Evolutionary conservation across 139 green algal genomes (phyloP), one percentile per base, ranked within the genome.

Genomic region (Bryopsis sp.): DNA sequence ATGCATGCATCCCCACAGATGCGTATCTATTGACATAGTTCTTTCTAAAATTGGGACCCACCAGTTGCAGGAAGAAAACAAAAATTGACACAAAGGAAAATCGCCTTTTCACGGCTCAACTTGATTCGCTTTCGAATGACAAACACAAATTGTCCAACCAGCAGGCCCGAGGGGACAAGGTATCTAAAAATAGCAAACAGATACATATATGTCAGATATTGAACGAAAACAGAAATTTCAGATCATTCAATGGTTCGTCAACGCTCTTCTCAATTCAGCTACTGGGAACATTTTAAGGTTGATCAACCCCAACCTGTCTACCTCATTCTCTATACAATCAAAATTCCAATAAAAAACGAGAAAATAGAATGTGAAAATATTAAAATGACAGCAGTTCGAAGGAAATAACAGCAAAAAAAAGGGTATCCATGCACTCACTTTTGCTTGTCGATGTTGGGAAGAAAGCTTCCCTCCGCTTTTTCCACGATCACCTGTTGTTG

Each of bases 391-490:
- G n/a, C n/a, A n/a, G n/a, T n/a, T n/a, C n/a, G n/a, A n/a, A n/a
- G n/a, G n/a, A n/a, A n/a, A n/a, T n/a, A n/a, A n/a, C n/a, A n/a
- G n/a, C n/a, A n/a, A n/a, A n/a, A n/a, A n/a, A n/a, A n/a, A n/a
- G n/a, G n/a, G n/a, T n/a, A n/a, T n/a, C n/a, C 15, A 8, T 11
- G 35, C 19, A 62, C 90, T 82, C 69, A 97, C 93, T 99, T 99
- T 77, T 99, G 97, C 87, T 99, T 99, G 82, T 99, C 94, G 48
- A 99, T 98, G 71, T 95, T 89, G n/a, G 94, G 90, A 35, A 99
- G 96, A 74, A 97, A 88, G 62, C 84, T 96, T 66, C 85, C 89
- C 64, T 92, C 87, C 1, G 94, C 89, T 72, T 93, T 93, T 81
- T 99, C 94, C 24, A 99, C 94, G 58, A 99, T 99, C 2, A 98